Evolutionary conservation across 2,329 filamentous ascomycete species (phyloP), one percentile per base, ranked within the genome.

Genomic region (Macrophomina tecta): DNA sequence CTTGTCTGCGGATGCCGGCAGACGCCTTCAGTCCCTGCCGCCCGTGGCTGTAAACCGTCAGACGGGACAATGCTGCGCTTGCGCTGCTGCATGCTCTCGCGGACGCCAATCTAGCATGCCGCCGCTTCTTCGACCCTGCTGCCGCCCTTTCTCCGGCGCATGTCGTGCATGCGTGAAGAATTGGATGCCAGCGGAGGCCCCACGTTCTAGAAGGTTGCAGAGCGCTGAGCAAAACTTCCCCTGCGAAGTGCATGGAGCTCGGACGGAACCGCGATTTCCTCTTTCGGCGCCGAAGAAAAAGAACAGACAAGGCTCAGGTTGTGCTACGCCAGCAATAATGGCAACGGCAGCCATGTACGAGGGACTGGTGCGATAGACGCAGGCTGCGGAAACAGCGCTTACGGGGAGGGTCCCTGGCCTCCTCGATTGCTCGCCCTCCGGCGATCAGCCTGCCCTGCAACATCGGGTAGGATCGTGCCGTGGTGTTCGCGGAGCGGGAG

Each of bases 371-470:
- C 38, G 58, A 62, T 62, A 51, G 58, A 62, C 58, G 58, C 58
- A 49, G 45, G 58, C 56, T 38, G 58, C 58, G 58, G 56, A 61
- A 61, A 61, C 30, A 30, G 58, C 58, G 58, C 45, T 62, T 62
- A 16, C 58, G 34, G 58, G 56, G 28, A 62, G 58, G 58, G 32
- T 18, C 58, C 46, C 58, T 30, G 45, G 58, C 32, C 42, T 23
- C 7, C 32, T 49, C 58, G 58, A 62, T 49, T 62, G 58, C 58
- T 49, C 11, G 56, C 40, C 30, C 23, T 61, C 36, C 45, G 18
- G 45, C 58, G 58, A 62, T 38, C 58, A 28, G 14, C 32, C 30
- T 49, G 45, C n/a, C 42, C 58, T 49, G 38, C 16, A 32, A 61
- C 28, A 18, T 62, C 58, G 58, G 42, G 9, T 51, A 51, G 45